phyloP scores from a whole-genome alignment of 2,329 filamentous ascomycete species.

The Didymella segeticola region DNA sequence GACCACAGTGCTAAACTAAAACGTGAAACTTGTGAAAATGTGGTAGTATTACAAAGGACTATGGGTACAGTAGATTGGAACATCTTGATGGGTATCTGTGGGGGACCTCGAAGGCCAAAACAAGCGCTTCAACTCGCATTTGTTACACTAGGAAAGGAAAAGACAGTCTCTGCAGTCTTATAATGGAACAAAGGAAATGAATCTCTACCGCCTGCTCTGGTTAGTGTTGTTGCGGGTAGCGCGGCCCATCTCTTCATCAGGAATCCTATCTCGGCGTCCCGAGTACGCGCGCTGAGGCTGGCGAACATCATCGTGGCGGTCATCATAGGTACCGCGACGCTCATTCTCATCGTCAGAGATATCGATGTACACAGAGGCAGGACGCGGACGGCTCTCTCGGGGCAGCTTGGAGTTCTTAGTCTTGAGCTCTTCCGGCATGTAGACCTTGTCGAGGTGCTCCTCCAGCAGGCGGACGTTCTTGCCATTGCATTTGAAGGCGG shows the following conservation, averaged over 20 bases:
- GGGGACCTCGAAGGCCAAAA: slow-evolving; percentile 1
- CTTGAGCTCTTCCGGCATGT: slow-evolving; percentile 55
- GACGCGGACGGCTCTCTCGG: slow-evolving; percentile 42
- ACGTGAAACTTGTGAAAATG: background rate
- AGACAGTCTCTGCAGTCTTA: slow-evolving; percentile 2
- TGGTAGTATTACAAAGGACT: slow-evolving; percentile 14
- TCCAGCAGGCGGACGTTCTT: slow-evolving; percentile 76
- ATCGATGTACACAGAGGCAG: slow-evolving; percentile 57
- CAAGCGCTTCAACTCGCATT: background rate
- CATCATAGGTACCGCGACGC: slow-evolving; percentile 30
- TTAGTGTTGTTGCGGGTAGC: slow-evolving; percentile 32
- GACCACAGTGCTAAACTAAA: background rate
- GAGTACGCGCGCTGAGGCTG: slow-evolving; percentile 39
- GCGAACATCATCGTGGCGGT: slow-evolving; percentile 35
- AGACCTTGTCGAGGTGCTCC: slow-evolving; percentile 71
- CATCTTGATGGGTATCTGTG: slow-evolving; percentile 17
- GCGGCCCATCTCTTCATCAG: slow-evolving; percentile 44
- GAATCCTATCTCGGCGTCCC: slow-evolving; percentile 32
- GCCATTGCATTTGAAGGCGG: slow-evolving; percentile 76
- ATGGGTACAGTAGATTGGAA: background rate
- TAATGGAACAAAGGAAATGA: slow-evolving; percentile 9
- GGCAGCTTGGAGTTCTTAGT: slow-evolving; percentile 28
- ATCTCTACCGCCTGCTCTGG: slow-evolving; percentile 27
- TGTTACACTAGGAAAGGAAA: background rate
- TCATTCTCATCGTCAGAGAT: slow-evolving; percentile 50